Evolutionary conservation across 352 stramenopile species (phyloP), one percentile per base, ranked within the genome.

Genomic region (Phytophthora tubulina): DNA sequence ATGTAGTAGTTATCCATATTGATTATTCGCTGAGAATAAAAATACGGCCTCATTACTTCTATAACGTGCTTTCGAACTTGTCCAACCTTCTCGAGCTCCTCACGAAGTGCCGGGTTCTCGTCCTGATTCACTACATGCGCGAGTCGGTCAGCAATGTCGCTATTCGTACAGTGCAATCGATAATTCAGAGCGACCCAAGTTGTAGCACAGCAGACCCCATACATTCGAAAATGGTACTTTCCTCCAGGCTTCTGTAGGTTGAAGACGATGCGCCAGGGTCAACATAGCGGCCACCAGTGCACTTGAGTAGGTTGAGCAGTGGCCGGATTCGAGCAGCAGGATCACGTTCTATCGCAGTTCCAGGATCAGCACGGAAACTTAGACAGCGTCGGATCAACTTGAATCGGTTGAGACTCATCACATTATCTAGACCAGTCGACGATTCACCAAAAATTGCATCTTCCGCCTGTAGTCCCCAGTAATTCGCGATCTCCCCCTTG

Each of bases 191-290:
- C 49, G 17, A 80, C 61, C 74, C 74, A 79, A 32, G 74, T 67
- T 5, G 65, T 76, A 2, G 74, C 17, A 21, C 70, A 79, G 36
- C 74, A 78, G 9, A 59, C 53, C n/a, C 61, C 59, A 38, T 78
- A 75, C 21, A 81, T 56, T 49, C 62, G 60, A 54, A 78, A 76
- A 41, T 79, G 70, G 31, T 70, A 79, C 42, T 76, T 76, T 0
- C 66, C 74, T 31, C 36, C 62, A 5, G 73, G 56, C 21, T 80
- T 75, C 13, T 53, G 32, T 13, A 61, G 35, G 15, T 73, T 78
- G 56, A 60, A 81, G n/a, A 73, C 36, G 39, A 78, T 75, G 1
- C 71, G 41, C 67, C 72, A n/a, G 76, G 21, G 9, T 70, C 59
- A 14, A 84, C 63, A 13, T 68, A 62, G 44, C 68, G 66, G 0